A percentile compares a stretch with the other conserved stretches of the same genome.
Conservation (phyloP, 441 rosid genomes). For the Arabidopsis lyrata region DNA sequence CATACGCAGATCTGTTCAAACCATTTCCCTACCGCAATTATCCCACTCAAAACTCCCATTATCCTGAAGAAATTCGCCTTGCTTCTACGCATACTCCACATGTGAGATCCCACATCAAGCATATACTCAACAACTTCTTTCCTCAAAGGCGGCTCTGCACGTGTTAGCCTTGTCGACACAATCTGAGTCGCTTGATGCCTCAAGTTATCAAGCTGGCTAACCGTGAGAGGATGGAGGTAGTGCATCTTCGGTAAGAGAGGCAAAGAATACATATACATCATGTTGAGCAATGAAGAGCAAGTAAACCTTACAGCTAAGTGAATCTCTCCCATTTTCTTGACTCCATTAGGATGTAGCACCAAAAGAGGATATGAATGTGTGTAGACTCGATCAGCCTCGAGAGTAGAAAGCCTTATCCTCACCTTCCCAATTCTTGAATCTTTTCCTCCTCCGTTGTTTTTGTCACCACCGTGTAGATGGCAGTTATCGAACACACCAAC, state of each 20-base stretch:
- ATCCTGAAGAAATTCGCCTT: conserved; percentile 95
- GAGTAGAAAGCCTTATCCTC: conserved; percentile 91
- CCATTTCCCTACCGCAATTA: conserved; percentile 92
- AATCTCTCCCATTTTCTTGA: conserved; percentile 96
- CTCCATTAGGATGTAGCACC: conserved; percentile 82
- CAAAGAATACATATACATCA: conserved; percentile 91
- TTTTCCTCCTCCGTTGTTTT: conserved; percentile 66
- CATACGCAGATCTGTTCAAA: conserved; percentile 92
- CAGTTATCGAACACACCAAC: conserved; percentile 94
- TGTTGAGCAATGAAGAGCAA: conserved; percentile 87
- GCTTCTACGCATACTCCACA: conserved; percentile 99
- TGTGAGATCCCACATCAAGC: conserved; percentile 97
- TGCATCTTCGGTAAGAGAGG: conserved; percentile 98
- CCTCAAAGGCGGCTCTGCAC: conserved; percentile 93
- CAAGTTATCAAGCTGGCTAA: conserved; percentile 84
- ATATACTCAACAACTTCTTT: conserved; percentile 96
- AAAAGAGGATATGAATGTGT: conserved; percentile 92
- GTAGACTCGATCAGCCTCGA: conserved; percentile 90
- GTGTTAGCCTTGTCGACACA: conserved; percentile 81
- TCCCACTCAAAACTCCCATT: conserved; percentile 77
- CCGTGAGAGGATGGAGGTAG: conserved; percentile 88
- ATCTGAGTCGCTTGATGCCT: conserved; percentile 95
- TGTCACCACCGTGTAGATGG: conserved; percentile 77
- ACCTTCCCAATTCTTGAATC: conserved; percentile 89
- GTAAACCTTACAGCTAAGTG: conserved; percentile 92